Percentiles rank a stretch among this genome's conserved stretches.
These are phyloP conservation scores for Aquilaria agallochum DNA, from an alignment of 441 rosid genomes.

Conservation along the genomic window DNA sequence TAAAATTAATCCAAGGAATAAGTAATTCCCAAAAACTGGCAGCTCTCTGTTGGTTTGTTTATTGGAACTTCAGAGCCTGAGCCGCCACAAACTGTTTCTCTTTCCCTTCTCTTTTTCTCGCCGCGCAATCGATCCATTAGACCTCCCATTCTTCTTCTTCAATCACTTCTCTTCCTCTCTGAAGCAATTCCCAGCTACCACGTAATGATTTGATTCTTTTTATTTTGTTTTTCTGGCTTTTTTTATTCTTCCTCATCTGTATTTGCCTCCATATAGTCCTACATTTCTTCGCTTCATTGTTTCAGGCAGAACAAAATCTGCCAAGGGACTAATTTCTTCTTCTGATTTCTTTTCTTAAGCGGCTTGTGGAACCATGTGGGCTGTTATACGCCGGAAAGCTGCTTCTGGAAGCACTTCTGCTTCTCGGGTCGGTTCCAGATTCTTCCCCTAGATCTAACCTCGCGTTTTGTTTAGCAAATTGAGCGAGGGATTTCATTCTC, in stretches of 20 bases:
- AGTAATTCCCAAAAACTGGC: too few species aligned
- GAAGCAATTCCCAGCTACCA: constrained; percentile 29
- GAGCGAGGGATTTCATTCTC: neutral
- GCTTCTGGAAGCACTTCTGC: constrained; percentile 19
- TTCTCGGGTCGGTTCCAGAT: constrained; percentile 24
- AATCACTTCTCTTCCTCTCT: constrained; percentile 33
- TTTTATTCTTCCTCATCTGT: neutral
- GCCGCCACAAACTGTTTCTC: too few species aligned
- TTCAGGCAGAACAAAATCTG: too few species aligned
- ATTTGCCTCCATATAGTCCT: neutral
- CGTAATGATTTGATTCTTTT: constrained; percentile 27
- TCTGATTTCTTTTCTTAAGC: constrained; percentile 1
- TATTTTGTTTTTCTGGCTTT: neutral
- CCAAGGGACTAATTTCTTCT: neutral
- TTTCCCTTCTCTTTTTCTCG: too few species aligned
- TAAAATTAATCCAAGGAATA: too few species aligned
- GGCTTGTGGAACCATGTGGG: constrained; percentile 28
- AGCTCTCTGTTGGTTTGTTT: too few species aligned
- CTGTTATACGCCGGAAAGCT: constrained; percentile 24
- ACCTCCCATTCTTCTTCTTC: too few species aligned
- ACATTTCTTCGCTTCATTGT: too few species aligned
- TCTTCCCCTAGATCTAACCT: neutral
- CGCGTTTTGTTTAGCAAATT: neutral
- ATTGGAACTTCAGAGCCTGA: too few species aligned
- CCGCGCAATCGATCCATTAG: too few species aligned